Evolutionary conservation across 352 stramenopile genomes (phyloP).

Genomic region (Globisporangium splendens): DNA sequence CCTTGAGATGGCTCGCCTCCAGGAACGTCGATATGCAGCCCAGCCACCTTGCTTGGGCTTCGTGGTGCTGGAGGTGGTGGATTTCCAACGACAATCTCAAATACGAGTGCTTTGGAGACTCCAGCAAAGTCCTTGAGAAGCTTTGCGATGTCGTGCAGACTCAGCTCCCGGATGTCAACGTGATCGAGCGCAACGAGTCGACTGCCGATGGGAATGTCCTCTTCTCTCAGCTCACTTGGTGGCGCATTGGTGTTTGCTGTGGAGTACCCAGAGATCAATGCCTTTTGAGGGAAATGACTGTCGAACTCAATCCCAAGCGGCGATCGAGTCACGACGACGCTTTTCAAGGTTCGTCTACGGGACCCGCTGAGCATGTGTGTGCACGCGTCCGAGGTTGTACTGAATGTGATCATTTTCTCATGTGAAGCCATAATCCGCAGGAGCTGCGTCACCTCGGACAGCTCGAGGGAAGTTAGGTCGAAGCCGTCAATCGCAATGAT

Average conservation of each 20-base stretch:
- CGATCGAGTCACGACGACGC: constrained; percentile 19
- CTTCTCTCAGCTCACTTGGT: constrained; percentile 16
- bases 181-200: constrained; percentile 44
- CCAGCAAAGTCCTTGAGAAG: constrained; percentile 30
- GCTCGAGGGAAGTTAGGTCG: constrained; percentile 28
- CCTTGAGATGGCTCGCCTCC: no score
- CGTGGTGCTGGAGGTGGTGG: not conserved
- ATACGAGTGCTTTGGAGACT: constrained; percentile 26
- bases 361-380: constrained; percentile 24
- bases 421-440: constrained; percentile 32
- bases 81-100: constrained; percentile 29
- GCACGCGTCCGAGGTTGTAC: constrained; percentile 33
- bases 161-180: constrained; percentile 36
- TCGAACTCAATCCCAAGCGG: constrained; percentile 35
- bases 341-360: constrained; percentile 10
- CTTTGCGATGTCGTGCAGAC: constrained; percentile 27
- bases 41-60: not conserved
- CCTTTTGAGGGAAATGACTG: constrained; percentile 9
- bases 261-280: constrained; percentile 21
- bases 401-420: constrained; percentile 62
- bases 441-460: constrained; percentile 32
- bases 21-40: no score
- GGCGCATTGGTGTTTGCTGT: not conserved
- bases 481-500: constrained; percentile 53
- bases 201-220: constrained; percentile 34